Base-by-base conservation (phyloP, 176 grass and related monocot species). In the Panicum miliaceum region DNA sequence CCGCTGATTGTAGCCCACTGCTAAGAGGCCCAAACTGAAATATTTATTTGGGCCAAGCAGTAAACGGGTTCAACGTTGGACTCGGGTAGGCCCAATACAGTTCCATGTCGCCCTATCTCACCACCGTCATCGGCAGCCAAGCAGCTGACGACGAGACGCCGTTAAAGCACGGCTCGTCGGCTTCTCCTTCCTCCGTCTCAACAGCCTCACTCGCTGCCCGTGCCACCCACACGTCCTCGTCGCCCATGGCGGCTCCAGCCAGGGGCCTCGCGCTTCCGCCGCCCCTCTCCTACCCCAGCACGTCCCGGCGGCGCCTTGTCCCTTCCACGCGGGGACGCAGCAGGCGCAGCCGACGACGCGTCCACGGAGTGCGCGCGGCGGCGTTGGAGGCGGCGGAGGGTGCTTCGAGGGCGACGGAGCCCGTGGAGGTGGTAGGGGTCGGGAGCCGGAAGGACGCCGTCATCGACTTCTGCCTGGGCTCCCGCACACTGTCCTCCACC, bases 391-490 rank as follows among this genome's bases (percentile, higher is more conserved):
- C 18, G 27, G 51, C 11, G 36, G 65, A 48, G 2, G 81, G 27
- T 12, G 27, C 46, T n/a, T 50, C 76, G 32, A 25, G 71, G 4
- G 56, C 48, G 22, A 43, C 61, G 70, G 93, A 94, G 22, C 87
- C 91, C 29, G 96, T 98, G n/a, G 91, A 96, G 87, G 91, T 98
- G 36, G 89, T 96, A 56, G 96, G 91, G 53, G 88, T 96, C 12
- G 96, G 96, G 65, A 96, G 93, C 70, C 84, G 96, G 67, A 99
- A 94, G 83, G 96, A 99, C 34, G 87, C 96, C 27, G 77, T 96
- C 48, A 91, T 96, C 43, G 91, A 99, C 53, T 99, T 94, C 71
- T 99, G 93, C 84, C 53, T 92, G 60, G 88, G 93, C 13, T 94
- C 90, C 43, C 88, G 76, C 80, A 89, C 91, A 26, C 81, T 92